phyloP scores from a whole-genome alignment of 2,329 filamentous ascomycete species.

The Fusarium brevicatenulatum region DNA sequence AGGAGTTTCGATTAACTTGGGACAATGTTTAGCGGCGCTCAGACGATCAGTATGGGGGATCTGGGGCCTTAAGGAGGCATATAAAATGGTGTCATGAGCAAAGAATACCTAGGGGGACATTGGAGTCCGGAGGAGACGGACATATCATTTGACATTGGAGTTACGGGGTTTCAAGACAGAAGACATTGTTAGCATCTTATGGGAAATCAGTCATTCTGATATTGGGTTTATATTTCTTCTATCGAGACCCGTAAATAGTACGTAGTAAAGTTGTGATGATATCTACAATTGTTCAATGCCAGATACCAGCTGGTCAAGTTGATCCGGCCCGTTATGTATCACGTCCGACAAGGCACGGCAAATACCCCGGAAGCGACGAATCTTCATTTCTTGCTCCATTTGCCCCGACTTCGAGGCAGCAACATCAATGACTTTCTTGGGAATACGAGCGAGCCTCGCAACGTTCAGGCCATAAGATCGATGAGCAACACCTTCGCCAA shows the following conservation, averaged over 20 bases:
- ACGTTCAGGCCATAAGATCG: conserved; percentile 95
- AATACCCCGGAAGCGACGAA: conserved; percentile 67
- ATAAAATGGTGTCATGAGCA: conserved; percentile 14
- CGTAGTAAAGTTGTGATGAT: conserved; percentile 2
- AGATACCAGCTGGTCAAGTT: conserved; percentile 63
- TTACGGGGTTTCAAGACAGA: conserved; percentile 6
- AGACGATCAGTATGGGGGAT: neutral
- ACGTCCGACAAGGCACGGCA: conserved; percentile 56
- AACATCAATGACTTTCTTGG: conserved; percentile 78
- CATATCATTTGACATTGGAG: conserved; percentile 29
- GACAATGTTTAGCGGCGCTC: conserved; percentile 22
- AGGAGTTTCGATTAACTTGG: conserved; percentile 29
- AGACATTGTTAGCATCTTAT: conserved; percentile 23
- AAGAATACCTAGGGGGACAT: conserved; percentile 22
- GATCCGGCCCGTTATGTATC: conserved; percentile 51
- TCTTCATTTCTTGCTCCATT: conserved; percentile 78
- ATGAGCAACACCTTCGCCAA: conserved; percentile 90
- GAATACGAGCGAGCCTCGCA: conserved; percentile 84
- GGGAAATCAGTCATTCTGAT: conserved; percentile 16
- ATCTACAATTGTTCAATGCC: conserved; percentile 68
- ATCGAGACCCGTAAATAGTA: neutral
- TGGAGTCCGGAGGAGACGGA: conserved; percentile 19
- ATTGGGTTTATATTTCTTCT: conserved; percentile 4
- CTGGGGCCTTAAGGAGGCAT: conserved; percentile 9
- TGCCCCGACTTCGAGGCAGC: conserved; percentile 83